Evolutionary conservation across 331 rosid genomes (phyloP), one percentile per base, ranked within the genome.

Genomic region (Ulmus americana): DNA sequence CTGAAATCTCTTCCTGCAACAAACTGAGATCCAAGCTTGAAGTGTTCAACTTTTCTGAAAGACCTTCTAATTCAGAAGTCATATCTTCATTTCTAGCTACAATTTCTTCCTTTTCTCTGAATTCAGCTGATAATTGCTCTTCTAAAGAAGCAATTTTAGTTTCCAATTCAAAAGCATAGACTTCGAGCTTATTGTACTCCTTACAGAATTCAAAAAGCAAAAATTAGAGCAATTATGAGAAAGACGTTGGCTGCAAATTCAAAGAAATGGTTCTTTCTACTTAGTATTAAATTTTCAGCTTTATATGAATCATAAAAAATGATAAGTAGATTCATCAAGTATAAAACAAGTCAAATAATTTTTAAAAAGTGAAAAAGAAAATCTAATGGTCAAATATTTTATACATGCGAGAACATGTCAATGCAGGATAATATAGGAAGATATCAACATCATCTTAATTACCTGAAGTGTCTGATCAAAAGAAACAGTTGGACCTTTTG

Each of bases 131-230:
- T 39, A 88, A 61, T 71, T 83, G 80, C 66, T 84, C 87, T 80
- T 86, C 89, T 69, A 86, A 66, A 18, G 85, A 83, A 85, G 75
- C 50, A 64, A 88, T 72, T 68, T 69, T 80, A 44, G 96, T 58
- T 75, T 85, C 96, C 48, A 75, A 73, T 80, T 91, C 97, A 81
- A 88, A 83, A 53, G 80, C 80, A 54, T 75, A 63, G 55, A 81
- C 85, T 72, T 91, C 97, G 74, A 91, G 74, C 69, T 70, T 79
- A 74, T 63, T 83, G 79, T 81, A 68, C 70, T 86, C 96, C 97
- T 91, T 73, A 52, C 39, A 41, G 16, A 22, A 67, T 41, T 45
- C 15, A 63, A 57, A 44, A 8, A 22, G 60, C 6, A 15, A 45
- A 9, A 35, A 49, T 10, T 22, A 47, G 15, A 8, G 16, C 54